Conservation (phyloP, 2,329 filamentous ascomycete genomes). For the Apiospora rasikravindrae region DNA sequence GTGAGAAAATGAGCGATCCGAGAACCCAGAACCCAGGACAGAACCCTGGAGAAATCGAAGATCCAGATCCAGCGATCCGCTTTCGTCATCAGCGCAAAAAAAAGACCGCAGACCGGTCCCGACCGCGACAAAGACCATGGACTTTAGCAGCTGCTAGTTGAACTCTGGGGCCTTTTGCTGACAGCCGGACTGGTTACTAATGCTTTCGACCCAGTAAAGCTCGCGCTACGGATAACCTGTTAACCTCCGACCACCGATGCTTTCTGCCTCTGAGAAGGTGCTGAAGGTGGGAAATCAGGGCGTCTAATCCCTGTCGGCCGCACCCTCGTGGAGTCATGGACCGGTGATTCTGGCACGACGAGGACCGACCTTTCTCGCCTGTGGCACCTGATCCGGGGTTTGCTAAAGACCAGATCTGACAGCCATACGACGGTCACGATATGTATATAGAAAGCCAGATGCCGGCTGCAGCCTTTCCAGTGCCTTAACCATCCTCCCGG, state of each 20-base stretch:
- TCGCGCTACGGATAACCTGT: neutral
- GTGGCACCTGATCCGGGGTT: neutral
- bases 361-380: neutral
- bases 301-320: neutral
- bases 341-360: neutral
- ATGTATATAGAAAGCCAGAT: neutral
- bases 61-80: too few relatives aligned
- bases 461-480: neutral
- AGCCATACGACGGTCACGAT: neutral
- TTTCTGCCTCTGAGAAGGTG: too few relatives aligned
- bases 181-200: neutral
- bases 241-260: conserved; percentile 7
- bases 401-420: conserved; percentile 2
- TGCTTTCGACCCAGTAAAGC: neutral
- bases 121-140: neutral
- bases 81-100: neutral
- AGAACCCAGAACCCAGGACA: too few relatives aligned
- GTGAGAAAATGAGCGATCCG: too few relatives aligned
- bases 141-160: neutral
- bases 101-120: neutral
- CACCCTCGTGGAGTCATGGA: neutral
- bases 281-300: neutral
- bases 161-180: neutral
- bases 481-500: neutral
- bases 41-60: neutral